A percentile compares a stretch with the other conserved stretches of the same genome.
Conservation (phyloP, 2,329 filamentous ascomycete genomes). For the Scedosporium minutisporum region DNA sequence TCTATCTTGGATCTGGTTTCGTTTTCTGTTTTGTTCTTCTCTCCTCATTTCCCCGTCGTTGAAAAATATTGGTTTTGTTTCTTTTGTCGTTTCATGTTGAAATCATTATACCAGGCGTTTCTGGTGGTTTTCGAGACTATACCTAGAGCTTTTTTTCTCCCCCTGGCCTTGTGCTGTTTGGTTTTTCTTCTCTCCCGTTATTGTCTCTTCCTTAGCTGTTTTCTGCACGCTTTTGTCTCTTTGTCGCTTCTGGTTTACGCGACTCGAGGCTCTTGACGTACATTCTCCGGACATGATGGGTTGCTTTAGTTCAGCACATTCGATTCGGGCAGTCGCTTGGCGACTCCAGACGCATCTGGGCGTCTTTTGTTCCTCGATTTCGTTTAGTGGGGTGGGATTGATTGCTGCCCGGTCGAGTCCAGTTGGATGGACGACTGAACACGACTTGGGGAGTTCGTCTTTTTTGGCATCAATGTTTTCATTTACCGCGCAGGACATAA, state of each 20-base stretch:
- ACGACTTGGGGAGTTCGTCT: background rate
- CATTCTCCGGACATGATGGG: background rate
- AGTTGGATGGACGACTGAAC: background rate
- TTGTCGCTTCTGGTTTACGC: background rate
- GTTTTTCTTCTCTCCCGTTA: conserved; percentile 2
- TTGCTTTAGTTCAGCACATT: background rate
- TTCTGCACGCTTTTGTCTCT: background rate
- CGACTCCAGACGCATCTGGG: background rate
- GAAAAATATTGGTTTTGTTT: conserved; percentile 13
- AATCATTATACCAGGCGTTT: conserved; percentile 10
- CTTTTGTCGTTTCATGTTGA: conserved; percentile 14
- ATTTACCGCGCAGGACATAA: background rate
- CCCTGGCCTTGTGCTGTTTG: conserved; percentile 5
- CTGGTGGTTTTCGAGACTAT: conserved; percentile 11
- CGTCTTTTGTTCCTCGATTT: background rate
- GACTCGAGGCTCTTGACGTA: background rate
- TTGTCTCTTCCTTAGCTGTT: background rate
- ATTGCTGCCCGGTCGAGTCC: background rate
- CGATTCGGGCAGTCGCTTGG: background rate
- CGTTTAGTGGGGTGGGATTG: background rate
- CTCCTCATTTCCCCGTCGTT: conserved; percentile 2
- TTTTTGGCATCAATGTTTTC: background rate
- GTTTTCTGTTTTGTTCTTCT: conserved; percentile 3
- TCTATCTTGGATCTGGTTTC: background rate
- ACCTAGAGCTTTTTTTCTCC: conserved; percentile 10